Evolutionary conservation across 2,329 filamentous ascomycete species (phyloP).

Genomic region (Fusarium praegraminearum): DNA sequence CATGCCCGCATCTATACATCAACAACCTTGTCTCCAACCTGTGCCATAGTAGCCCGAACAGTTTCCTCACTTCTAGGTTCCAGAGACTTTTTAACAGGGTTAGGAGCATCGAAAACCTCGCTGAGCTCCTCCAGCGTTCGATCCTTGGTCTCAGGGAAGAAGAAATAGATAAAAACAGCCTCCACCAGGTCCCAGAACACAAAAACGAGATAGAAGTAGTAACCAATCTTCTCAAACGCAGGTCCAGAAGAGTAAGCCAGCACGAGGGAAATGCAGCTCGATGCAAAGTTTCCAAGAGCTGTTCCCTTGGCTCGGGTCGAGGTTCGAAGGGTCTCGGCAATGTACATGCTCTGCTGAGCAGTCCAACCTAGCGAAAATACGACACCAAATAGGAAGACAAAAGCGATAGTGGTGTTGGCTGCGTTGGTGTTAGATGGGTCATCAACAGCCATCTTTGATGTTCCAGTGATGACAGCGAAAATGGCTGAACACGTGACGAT

Average conservation of each 20-base stretch:
- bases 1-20: constrained; percentile 12
- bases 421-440: constrained; percentile 48
- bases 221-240: constrained; percentile 57
- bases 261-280: constrained; percentile 54
- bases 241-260: constrained; percentile 59
- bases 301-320: constrained; percentile 53
- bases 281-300: constrained; percentile 57
- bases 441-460: constrained; percentile 15
- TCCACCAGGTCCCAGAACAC: constrained; percentile 60
- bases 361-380: constrained; percentile 66
- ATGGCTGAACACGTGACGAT: constrained; percentile 56
- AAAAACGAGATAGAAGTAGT: constrained; percentile 60
- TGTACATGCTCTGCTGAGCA: constrained; percentile 56
- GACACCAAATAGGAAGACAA: constrained; percentile 63
- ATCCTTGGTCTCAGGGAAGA: constrained; percentile 61
- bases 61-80: constrained; percentile 34
- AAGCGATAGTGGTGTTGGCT: constrained; percentile 39
- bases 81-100: constrained; percentile 39
- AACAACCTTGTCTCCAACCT: constrained; percentile 4
- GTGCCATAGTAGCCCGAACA: constrained; percentile 30
- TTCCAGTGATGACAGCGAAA: constrained; percentile 58
- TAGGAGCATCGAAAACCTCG: constrained; percentile 36
- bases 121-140: constrained; percentile 63
- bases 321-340: constrained; percentile 51
- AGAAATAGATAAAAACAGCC: constrained; percentile 60